Conservation (phyloP, 192 early-diverging fungal genomes). For the Coemansia sp. region DNA sequence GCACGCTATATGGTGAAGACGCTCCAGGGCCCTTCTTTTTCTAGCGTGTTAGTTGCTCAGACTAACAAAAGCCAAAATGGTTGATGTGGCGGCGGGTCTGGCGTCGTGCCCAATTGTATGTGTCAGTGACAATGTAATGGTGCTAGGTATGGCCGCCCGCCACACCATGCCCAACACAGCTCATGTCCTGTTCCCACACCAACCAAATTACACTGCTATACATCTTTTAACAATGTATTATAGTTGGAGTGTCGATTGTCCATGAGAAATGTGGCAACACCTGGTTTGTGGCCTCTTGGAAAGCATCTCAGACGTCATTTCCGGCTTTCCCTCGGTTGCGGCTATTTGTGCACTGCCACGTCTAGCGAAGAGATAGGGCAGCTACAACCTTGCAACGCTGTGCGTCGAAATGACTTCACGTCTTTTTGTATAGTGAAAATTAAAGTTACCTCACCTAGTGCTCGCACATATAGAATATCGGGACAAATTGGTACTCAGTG, state of each 20-base stretch:
- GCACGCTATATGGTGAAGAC: not conserved
- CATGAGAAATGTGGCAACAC: not conserved
- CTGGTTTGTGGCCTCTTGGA: not conserved
- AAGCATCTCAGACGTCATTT: slow-evolving; percentile 3
- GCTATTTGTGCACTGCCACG: not conserved
- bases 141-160: not conserved
- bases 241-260: not conserved
- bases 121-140: not conserved
- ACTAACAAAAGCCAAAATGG: not conserved
- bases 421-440: not conserved
- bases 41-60: not conserved
- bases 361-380: not conserved
- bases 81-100: slow-evolving; percentile 1
- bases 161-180: slow-evolving; percentile 1
- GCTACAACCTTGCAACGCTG: not conserved
- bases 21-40: not conserved
- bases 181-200: slow-evolving; percentile 2
- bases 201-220: not conserved
- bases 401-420: not conserved
- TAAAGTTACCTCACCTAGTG: slow-evolving; percentile 10
- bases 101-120: not conserved
- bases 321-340: not conserved
- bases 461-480: slow-evolving; percentile 27
- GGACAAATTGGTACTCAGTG: slow-evolving; percentile 1
- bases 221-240: not conserved